Conservation (phyloP, 345 rosid genomes). For the Pelargonium nanum region DNA sequence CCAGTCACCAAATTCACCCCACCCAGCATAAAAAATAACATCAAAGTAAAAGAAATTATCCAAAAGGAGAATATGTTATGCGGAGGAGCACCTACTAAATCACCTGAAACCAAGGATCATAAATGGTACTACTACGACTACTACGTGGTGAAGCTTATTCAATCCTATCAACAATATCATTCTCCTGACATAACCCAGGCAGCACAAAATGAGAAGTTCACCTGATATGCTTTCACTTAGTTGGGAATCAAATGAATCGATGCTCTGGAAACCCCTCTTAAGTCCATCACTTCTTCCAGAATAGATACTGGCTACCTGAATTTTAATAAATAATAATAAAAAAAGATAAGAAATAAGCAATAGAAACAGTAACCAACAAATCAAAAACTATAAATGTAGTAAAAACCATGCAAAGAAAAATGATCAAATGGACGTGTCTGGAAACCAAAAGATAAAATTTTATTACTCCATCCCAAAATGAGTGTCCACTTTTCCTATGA, state of each 20-base stretch:
- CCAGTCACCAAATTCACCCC: too few relatives aligned
- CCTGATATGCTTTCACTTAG: slow-evolving; percentile 67
- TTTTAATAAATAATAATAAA: slow-evolving; percentile 37
- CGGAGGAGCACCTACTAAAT: too few relatives aligned
- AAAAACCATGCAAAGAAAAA: not conserved
- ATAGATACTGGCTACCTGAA: slow-evolving; percentile 18
- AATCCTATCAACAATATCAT: not conserved
- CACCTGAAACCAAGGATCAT: too few relatives aligned
- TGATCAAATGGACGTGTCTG: too few relatives aligned
- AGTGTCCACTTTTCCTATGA: too few relatives aligned
- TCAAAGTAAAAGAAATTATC: too few relatives aligned
- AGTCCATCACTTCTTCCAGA: slow-evolving; percentile 65
- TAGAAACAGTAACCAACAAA: too few relatives aligned
- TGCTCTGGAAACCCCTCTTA: slow-evolving; percentile 75
- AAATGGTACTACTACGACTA: too few relatives aligned
- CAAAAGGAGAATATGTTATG: too few relatives aligned
- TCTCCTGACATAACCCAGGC: not conserved
- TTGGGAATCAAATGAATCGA: slow-evolving; percentile 68
- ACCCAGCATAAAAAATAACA: too few relatives aligned
- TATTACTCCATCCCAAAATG: too few relatives aligned
- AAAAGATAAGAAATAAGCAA: not conserved
- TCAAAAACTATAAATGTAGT: too few relatives aligned
- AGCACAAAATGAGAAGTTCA: slow-evolving; percentile 13
- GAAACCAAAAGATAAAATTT: not conserved
- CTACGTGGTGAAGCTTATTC: not conserved